These are phyloP conservation scores for Pseudogymnoascus sp. DNA, from an alignment of 2,329 filamentous ascomycete genomes.

Conservation along the genomic window DNA sequence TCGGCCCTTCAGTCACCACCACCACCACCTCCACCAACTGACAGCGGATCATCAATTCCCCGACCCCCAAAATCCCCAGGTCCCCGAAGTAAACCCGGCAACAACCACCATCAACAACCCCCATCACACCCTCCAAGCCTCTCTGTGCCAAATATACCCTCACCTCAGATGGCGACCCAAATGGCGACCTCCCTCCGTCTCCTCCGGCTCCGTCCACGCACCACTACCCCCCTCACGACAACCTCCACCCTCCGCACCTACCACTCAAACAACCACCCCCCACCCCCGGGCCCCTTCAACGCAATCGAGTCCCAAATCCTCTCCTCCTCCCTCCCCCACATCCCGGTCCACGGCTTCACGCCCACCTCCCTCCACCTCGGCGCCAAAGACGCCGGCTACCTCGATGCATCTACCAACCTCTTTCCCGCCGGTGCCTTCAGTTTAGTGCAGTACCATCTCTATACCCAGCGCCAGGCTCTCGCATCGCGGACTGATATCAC, in stretches of 20 bases:
- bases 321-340: slow-evolving; percentile 66
- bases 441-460: slow-evolving; percentile 70
- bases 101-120: background rate
- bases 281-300: slow-evolving; percentile 51
- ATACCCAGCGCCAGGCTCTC: slow-evolving; percentile 56
- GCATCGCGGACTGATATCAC: slow-evolving; percentile 20
- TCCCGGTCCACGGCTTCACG: slow-evolving; percentile 79
- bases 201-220: background rate
- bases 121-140: background rate
- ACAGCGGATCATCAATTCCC: background rate
- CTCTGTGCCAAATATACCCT: background rate
- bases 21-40: background rate
- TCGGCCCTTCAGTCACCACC: background rate
- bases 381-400: slow-evolving; percentile 75
- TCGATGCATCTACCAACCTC: slow-evolving; percentile 76
- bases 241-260: slow-evolving; percentile 35
- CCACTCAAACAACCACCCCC: slow-evolving; percentile 65
- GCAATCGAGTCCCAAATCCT: slow-evolving; percentile 68
- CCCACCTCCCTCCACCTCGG: slow-evolving; percentile 64
- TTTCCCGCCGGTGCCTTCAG: slow-evolving; percentile 74
- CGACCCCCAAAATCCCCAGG: background rate
- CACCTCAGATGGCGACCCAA: background rate
- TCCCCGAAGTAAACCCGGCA: background rate
- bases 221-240: slow-evolving; percentile 4
- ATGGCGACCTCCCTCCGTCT: slow-evolving; percentile 9